Conservation (phyloP, 495 filamentous ascomycete species). For the Hypoxylon trugodes region DNA sequence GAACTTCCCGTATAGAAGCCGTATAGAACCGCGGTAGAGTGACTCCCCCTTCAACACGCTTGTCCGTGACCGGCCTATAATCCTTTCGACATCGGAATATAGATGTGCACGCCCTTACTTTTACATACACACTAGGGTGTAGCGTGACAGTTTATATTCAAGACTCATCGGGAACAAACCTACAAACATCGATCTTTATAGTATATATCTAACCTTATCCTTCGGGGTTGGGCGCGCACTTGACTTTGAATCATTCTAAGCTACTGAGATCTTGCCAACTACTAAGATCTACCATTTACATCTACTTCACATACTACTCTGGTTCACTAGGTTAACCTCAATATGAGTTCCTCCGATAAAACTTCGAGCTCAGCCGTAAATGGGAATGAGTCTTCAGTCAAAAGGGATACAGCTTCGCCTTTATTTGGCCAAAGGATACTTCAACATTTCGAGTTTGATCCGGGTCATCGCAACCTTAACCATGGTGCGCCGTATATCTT, state of each 20-base stretch:
- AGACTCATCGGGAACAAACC: too few species aligned
- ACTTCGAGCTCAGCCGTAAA: too few species aligned
- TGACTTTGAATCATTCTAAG: too few species aligned
- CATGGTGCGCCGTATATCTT: conserved; percentile 65
- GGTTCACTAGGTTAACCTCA: too few species aligned
- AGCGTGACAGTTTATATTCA: background rate
- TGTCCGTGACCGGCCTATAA: conserved; percentile 8
- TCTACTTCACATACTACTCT: too few species aligned
- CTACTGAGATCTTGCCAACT: too few species aligned
- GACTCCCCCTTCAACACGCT: background rate
- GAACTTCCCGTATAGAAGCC: background rate
- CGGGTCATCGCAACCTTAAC: conserved; percentile 76
- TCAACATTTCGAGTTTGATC: conserved; percentile 73
- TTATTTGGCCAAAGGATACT: conserved; percentile 31
- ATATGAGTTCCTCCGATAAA: background rate
- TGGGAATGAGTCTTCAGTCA: background rate
- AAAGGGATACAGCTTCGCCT: background rate
- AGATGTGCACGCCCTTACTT: background rate
- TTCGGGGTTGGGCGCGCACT: too few species aligned
- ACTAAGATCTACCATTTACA: too few species aligned
- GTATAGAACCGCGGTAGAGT: background rate
- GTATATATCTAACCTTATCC: too few species aligned
- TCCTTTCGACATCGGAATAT: conserved; percentile 22
- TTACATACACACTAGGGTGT: background rate
- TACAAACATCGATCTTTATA: too few species aligned